These are phyloP conservation scores for Pelargonium nanum DNA, from an alignment of 345 rosid species.

Conservation along the genomic window DNA sequence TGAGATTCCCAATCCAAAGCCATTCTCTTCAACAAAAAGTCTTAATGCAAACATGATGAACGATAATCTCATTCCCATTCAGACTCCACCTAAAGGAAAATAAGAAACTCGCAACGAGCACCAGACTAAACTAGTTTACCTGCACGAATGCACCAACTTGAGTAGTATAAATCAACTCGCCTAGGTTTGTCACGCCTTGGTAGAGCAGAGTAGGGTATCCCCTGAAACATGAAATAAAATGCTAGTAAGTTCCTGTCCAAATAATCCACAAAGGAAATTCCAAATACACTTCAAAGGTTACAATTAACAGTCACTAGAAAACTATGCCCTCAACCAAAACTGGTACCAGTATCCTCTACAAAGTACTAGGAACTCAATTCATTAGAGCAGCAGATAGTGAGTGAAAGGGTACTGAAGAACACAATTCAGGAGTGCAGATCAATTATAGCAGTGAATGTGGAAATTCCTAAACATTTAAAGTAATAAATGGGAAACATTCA, in stretches of 20 bases:
- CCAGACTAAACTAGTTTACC: conserved; percentile 30
- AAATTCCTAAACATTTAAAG: background rate
- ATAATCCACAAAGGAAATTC: background rate
- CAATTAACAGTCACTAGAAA: background rate
- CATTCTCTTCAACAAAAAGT: too few species aligned
- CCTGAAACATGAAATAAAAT: conserved; percentile 35
- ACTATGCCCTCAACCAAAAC: background rate
- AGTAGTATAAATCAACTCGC: conserved; percentile 86
- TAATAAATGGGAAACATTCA: background rate
- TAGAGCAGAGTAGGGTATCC: conserved; percentile 55
- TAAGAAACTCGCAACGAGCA: background rate
- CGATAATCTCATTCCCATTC: too few species aligned
- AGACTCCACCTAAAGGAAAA: background rate
- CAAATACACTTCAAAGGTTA: background rate
- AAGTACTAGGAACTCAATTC: background rate
- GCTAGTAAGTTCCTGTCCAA: background rate
- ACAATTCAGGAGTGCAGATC: background rate
- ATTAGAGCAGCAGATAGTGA: background rate
- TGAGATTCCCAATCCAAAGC: too few species aligned
- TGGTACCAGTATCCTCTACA: background rate
- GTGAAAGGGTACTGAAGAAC: background rate
- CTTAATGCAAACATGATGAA: too few species aligned
- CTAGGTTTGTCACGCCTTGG: conserved; percentile 74
- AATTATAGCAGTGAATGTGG: background rate
- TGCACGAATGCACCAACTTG: conserved; percentile 93